A percentile compares a stretch with the other conserved stretches of the same genome.
These are phyloP conservation scores for Pseudogymnoascus sp. DNA, from an alignment of 2,329 filamentous ascomycete genomes.

Conservation along the genomic window DNA sequence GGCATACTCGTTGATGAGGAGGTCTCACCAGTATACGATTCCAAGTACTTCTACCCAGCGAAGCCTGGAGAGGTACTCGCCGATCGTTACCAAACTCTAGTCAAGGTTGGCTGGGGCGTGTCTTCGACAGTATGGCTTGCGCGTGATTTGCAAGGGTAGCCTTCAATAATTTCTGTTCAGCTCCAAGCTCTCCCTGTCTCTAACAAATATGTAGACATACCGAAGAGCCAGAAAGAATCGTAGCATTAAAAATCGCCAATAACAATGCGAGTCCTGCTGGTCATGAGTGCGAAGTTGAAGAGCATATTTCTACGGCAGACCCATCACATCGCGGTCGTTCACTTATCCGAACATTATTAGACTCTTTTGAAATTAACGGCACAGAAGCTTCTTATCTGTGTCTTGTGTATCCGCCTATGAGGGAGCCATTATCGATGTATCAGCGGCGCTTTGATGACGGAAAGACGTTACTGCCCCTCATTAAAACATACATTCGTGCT, in stretches of 20 bases:
- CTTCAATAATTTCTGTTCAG: not conserved
- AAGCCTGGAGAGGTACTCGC: conserved; percentile 24
- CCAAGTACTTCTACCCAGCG: conserved; percentile 17
- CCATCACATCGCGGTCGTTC: not conserved
- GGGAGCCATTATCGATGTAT: not conserved
- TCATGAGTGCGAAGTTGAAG: not conserved
- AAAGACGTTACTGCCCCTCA: not conserved
- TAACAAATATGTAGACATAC: not conserved
- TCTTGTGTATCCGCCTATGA: not conserved
- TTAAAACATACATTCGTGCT: not conserved
- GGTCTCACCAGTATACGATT: conserved; percentile 24
- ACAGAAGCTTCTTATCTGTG: not conserved
- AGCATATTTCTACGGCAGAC: not conserved
- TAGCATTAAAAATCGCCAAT: not conserved
- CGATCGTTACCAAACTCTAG: conserved; percentile 28
- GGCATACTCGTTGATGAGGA: conserved; percentile 23
- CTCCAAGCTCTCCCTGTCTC: not conserved
- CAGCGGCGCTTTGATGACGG: not conserved
- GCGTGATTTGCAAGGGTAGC: conserved; percentile 19
- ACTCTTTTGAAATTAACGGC: not conserved
- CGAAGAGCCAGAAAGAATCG: not conserved
- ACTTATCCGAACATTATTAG: not conserved
- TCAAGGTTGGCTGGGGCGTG: conserved; percentile 32
- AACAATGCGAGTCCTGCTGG: not conserved
- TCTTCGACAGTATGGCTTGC: conserved; percentile 35